phyloP scores from a whole-genome alignment of 495 filamentous ascomycete genomes.

The Penicillium canariense region DNA sequence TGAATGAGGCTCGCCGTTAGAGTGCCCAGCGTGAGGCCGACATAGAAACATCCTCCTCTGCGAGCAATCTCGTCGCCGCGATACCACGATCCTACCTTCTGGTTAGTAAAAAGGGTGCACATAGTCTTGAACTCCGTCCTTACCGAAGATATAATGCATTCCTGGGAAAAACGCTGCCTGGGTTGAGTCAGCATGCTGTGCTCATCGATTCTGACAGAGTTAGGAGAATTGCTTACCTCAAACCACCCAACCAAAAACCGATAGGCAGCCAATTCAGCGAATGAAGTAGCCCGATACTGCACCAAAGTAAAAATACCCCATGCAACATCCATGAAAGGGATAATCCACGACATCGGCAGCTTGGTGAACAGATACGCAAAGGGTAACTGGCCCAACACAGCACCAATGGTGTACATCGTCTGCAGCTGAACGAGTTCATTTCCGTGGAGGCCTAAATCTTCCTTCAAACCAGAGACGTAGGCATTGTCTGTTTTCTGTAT shows the following conservation, averaged over 20 bases:
- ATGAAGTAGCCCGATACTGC: conserved; percentile 40
- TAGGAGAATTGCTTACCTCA: conserved; percentile 47
- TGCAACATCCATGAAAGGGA: conserved; percentile 40
- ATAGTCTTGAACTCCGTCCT: conserved; percentile 35
- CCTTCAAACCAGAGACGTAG: conserved; percentile 29
- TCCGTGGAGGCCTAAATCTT: conserved; percentile 34
- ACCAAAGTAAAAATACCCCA: conserved; percentile 51
- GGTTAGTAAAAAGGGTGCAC: conserved; percentile 25
- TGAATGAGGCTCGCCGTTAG: conserved; percentile 52
- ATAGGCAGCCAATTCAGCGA: conserved; percentile 46
- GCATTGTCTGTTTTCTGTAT: conserved; percentile 23
- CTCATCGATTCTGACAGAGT: background rate
- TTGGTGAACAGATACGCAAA: conserved; percentile 51
- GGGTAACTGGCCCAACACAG: conserved; percentile 49
- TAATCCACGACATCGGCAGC: conserved; percentile 46
- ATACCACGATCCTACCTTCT: conserved; percentile 36
- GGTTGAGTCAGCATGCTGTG: conserved; percentile 3
- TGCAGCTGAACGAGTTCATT: conserved; percentile 50
- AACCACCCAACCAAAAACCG: conserved; percentile 88
- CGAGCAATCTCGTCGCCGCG: conserved; percentile 41
- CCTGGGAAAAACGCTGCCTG: conserved; percentile 44
- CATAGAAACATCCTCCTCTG: conserved; percentile 49
- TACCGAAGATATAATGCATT: conserved; percentile 48
- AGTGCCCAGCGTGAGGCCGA: conserved; percentile 47
- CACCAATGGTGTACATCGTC: conserved; percentile 51